These are phyloP conservation scores for Fusarium euwallaceae DNA, from an alignment of 2,329 filamentous ascomycete genomes.

Conservation along the genomic window DNA sequence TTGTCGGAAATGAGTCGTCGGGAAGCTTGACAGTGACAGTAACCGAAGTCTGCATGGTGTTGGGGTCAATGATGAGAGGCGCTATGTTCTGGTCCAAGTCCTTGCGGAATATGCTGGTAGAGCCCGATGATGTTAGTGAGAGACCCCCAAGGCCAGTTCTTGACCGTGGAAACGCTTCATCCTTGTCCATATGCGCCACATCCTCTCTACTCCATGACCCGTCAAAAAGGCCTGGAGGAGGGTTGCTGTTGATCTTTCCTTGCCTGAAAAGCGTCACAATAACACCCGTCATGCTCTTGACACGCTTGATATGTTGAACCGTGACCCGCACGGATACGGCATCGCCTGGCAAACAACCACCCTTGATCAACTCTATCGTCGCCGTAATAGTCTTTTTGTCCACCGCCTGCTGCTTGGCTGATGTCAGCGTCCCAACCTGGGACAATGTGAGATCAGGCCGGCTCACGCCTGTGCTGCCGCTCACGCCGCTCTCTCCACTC, in stretches of 20 bases:
- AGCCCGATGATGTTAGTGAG: conserved; percentile 86
- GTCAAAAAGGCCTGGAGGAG: conserved; percentile 64
- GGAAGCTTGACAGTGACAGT: conserved; percentile 88
- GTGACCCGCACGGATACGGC: conserved; percentile 82
- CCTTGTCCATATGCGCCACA: conserved; percentile 78
- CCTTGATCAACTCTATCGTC: conserved; percentile 83
- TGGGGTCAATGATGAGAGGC: conserved; percentile 88
- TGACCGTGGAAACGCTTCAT: conserved; percentile 89
- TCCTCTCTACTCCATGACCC: conserved; percentile 69
- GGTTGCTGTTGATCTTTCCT: conserved; percentile 86
- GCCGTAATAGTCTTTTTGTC: conserved; percentile 86
- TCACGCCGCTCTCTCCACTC: conserved; percentile 78
- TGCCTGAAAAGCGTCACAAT: conserved; percentile 94
- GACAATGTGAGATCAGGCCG: conserved; percentile 59
- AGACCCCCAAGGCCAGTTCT: conserved; percentile 88
- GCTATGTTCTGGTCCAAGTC: conserved; percentile 91
- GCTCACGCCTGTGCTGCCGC: conserved; percentile 74
- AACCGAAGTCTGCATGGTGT: conserved; percentile 81
- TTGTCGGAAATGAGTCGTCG: conserved; percentile 92
- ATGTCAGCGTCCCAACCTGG: conserved; percentile 49
- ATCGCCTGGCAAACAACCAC: conserved; percentile 89
- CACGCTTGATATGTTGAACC: conserved; percentile 87
- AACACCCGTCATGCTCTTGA: conserved; percentile 92
- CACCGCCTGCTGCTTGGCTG: conserved; percentile 59
- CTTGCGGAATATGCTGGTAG: conserved; percentile 94